Base-by-base conservation (phyloP, 257 asterid species). In the Parsonsia alboflavescens region DNA sequence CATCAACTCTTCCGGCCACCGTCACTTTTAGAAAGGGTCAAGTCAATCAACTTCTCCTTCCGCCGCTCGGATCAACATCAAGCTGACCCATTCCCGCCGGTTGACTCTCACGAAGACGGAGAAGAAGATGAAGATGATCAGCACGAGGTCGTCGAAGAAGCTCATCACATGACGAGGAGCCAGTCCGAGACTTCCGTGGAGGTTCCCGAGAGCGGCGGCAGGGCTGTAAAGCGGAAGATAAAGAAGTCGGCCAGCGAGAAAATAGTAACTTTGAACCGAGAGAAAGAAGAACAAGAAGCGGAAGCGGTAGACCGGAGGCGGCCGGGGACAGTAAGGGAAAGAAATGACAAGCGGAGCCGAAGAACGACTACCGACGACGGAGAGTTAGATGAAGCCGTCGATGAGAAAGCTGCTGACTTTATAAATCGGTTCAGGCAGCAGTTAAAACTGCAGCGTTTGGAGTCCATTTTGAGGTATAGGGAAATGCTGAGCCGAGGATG, bases 361-460 rank as follows among this genome's bases (percentile, higher is more conserved):
- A 33, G 39, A 1, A 33, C 39, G 39, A 1, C 39, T 1, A 75
- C 26, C 69, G 75, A 12, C 67, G 79, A 3, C 26, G 42, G n/a
- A 21, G 84, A 45, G n/a, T 91, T 56, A 0, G 93, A 90, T 46
- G 91, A 84, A 52, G 88, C 76, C 33, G 93, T 89, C 46, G 91
- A 91, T 58, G 81, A 68, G 70, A 89, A 74, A 66, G 96, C 96
- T 6, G 93, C 86, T 59, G 93, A 87, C 65, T 91, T 91, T 46
- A 91, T 91, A 22, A 86, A 81, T 78, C 84, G 73, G 44, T 91
- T 91, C 39, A 75, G 86, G 85, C 88, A 89, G 73, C 91, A 91
- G 84, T 75, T 91, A 82, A 89, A 85, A 78, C 24, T 89, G 75
- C 96, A 91, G 80, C 85, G 97, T 78, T 42, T 85, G 46, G 84